phyloP scores from a whole-genome alignment of 495 filamentous ascomycete species.

The Pseudotulostoma volvatum region DNA sequence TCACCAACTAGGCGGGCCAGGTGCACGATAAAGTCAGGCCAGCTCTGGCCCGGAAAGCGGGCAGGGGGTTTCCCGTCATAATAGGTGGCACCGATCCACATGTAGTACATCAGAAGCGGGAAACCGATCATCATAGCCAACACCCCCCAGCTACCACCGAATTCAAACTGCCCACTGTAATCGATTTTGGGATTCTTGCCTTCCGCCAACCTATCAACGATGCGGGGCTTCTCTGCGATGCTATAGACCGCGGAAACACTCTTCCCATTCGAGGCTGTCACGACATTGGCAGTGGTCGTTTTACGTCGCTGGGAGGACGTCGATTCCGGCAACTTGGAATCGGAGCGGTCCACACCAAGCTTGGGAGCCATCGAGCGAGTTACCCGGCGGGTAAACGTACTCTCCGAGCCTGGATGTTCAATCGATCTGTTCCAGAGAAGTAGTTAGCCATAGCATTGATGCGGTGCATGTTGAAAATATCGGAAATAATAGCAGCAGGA shows the following conservation, averaged over 20 bases:
- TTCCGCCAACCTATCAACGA: conserved; percentile 50
- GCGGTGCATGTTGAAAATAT: no score
- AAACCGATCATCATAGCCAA: conserved; percentile 70
- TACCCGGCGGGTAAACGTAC: no score
- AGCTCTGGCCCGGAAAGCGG: conserved; percentile 41
- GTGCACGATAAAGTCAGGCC: conserved; percentile 45
- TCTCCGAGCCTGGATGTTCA: no score
- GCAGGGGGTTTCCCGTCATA: conserved; percentile 67
- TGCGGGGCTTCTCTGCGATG: conserved; percentile 13
- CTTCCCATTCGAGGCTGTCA: background rate
- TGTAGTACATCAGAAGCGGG: conserved; percentile 87
- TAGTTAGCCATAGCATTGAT: no score
- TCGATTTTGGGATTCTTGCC: conserved; percentile 65
- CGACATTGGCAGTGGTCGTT: background rate
- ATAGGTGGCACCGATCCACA: conserved; percentile 87
- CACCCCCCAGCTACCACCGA: conserved; percentile 65
- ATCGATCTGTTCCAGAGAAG: no score
- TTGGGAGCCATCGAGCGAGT: no score
- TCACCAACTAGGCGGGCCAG: conserved; percentile 51
- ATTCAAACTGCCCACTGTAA: conserved; percentile 64
- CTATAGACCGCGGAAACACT: background rate
- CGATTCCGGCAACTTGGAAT: background rate
- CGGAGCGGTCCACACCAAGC: background rate
- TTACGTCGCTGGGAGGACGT: background rate
- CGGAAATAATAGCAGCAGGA: no score